Evolutionary conservation across 1,284 basidiomycete genomes (phyloP).

Genomic region (Sanghuangporus sanghuang): DNA sequence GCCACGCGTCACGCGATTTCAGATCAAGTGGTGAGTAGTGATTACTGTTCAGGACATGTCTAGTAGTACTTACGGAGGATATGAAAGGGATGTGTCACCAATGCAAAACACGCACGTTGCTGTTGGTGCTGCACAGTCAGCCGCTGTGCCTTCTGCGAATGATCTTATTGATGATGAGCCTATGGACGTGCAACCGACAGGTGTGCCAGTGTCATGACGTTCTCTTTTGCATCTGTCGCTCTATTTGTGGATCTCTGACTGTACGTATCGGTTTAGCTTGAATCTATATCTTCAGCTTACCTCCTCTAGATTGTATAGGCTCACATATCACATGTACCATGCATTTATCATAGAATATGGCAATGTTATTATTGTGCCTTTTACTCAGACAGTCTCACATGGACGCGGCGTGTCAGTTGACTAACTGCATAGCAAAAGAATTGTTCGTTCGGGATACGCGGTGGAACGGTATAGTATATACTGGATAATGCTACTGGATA

Average conservation of each 20-base stretch:
- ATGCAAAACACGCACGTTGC: slow-evolving; percentile 43
- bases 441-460: too few relatives aligned
- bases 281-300: too few relatives aligned
- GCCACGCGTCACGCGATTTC: slow-evolving; percentile 89
- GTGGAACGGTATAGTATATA: too few relatives aligned
- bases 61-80: slow-evolving; percentile 5
- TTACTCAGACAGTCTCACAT: too few relatives aligned
- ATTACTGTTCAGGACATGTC: not conserved
- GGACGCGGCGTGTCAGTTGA: too few relatives aligned
- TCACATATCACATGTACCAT: too few relatives aligned
- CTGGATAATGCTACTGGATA: too few relatives aligned
- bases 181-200: slow-evolving; percentile 25
- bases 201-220: slow-evolving; percentile 20
- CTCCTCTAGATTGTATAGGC: too few relatives aligned
- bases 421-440: too few relatives aligned
- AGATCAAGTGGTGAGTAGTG: slow-evolving; percentile 74
- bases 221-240: not conserved
- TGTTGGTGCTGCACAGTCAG: slow-evolving; percentile 67
- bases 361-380: too few relatives aligned
- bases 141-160: slow-evolving; percentile 75
- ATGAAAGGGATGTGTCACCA: slow-evolving; percentile 61
- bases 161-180: slow-evolving; percentile 39
- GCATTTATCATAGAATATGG: too few relatives aligned
- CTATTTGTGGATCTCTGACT: not conserved
- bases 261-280: too few relatives aligned